These are phyloP conservation scores for Beta macrorhiza DNA, from an alignment of 179 eudicot genomes.

Conservation along the genomic window DNA sequence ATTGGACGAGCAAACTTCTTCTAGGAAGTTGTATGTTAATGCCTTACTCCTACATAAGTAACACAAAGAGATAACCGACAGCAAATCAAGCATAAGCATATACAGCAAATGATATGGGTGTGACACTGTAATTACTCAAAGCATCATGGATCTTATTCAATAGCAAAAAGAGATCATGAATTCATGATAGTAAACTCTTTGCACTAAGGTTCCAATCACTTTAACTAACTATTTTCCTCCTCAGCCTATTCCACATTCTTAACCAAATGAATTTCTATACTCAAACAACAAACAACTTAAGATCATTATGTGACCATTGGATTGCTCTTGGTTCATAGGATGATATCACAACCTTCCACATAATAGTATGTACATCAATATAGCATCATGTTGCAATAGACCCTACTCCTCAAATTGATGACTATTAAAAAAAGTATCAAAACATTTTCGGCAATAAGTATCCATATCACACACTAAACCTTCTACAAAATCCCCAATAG, in stretches of 20 bases:
- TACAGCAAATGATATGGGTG: too few relatives aligned
- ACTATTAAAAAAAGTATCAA: background rate
- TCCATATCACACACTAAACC: background rate
- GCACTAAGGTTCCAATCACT: background rate
- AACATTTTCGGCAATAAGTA: background rate
- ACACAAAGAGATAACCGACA: background rate
- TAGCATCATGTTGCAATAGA: background rate
- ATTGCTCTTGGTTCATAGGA: background rate
- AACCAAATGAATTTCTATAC: background rate
- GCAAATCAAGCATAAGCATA: background rate
- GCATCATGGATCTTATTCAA: background rate
- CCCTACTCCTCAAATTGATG: background rate
- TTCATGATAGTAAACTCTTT: too few relatives aligned
- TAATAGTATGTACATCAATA: background rate
- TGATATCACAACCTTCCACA: background rate
- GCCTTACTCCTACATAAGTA: slow-evolving; percentile 33
- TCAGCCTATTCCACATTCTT: too few relatives aligned
- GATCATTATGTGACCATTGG: too few relatives aligned
- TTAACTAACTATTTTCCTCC: background rate
- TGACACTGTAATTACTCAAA: too few relatives aligned
- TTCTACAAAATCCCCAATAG: background rate
- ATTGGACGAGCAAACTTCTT: slow-evolving; percentile 55
- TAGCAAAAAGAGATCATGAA: background rate
- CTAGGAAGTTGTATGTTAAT: slow-evolving; percentile 45
- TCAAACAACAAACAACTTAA: too few relatives aligned